phyloP scores from a whole-genome alignment of 2,329 filamentous ascomycete genomes.

The Stachybotrys elegans region DNA sequence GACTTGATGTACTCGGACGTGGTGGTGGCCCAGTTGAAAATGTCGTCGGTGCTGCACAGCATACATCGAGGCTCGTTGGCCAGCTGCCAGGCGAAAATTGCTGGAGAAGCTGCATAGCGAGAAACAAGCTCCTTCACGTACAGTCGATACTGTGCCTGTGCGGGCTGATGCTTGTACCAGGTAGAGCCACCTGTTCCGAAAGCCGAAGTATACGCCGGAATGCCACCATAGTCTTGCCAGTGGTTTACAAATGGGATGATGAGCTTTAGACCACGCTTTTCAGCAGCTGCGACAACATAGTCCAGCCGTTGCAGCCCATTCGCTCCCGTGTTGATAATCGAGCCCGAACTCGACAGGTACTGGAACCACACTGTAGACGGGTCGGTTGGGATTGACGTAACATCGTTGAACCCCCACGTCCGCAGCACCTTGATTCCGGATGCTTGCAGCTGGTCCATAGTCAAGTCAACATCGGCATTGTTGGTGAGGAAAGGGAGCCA shows the following conservation, averaged over 20 bases:
- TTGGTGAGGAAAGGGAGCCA: conserved; percentile 48
- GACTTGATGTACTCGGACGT: conserved; percentile 55
- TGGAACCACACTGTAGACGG: conserved; percentile 46
- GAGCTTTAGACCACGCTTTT: conserved; percentile 54
- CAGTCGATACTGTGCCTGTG: conserved; percentile 48
- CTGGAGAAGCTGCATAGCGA: conserved; percentile 40
- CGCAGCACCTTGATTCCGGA: conserved; percentile 52
- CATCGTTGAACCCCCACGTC: conserved; percentile 58
- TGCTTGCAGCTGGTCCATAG: conserved; percentile 39
- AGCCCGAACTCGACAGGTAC: conserved; percentile 37
- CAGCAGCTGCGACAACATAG: conserved; percentile 55
- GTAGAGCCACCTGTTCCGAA: conserved; percentile 48
- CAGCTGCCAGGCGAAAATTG: conserved; percentile 51
- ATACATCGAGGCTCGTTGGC: conserved; percentile 39
- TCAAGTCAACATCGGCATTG: conserved; percentile 49
- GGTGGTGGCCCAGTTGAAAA: conserved; percentile 50
- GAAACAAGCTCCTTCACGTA: conserved; percentile 45
- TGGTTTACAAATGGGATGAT: conserved; percentile 64
- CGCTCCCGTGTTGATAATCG: conserved; percentile 55
- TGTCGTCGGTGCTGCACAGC: conserved; percentile 9
- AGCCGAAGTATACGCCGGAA: conserved; percentile 52
- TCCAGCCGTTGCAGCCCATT: conserved; percentile 57
- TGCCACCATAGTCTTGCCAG: conserved; percentile 64
- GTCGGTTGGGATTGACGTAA: conserved; percentile 29
- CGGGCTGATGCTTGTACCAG: conserved; percentile 52